Evolutionary conservation across 2,329 filamentous ascomycete genomes (phyloP).

Genomic region (Ophiosphaerella korrae): DNA sequence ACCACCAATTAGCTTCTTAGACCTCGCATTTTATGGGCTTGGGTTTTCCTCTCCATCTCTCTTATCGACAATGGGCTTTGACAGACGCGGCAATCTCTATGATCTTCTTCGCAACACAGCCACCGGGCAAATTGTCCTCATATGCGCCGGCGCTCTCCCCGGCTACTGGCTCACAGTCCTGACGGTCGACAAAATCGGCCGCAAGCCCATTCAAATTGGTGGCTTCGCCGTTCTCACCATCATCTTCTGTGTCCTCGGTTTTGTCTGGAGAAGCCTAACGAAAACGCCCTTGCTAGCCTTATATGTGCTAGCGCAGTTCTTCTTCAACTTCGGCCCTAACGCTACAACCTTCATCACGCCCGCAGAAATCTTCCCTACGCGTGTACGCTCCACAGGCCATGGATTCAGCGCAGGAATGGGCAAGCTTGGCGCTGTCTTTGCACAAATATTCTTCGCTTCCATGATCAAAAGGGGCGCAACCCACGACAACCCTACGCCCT

Average conservation of each 20-base stretch:
- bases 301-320: constrained; percentile 57
- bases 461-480: constrained; percentile 60
- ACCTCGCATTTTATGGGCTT: constrained; percentile 63
- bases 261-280: constrained; percentile 53
- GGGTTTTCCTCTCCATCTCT: constrained; percentile 78
- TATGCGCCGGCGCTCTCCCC: constrained; percentile 78
- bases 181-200: constrained; percentile 73
- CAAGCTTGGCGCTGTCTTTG: constrained; percentile 57
- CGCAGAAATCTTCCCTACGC: constrained; percentile 58
- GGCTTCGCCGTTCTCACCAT: constrained; percentile 56
- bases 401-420: constrained; percentile 56
- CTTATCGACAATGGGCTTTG: constrained; percentile 73
- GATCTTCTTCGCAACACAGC: constrained; percentile 74
- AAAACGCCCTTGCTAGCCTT: constrained; percentile 51
- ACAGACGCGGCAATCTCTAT: constrained; percentile 67
- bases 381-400: constrained; percentile 55
- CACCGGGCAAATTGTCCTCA: constrained; percentile 77
- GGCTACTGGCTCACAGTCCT: constrained; percentile 83
- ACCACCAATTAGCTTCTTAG: constrained; percentile 56
- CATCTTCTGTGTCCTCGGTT: constrained; percentile 57
- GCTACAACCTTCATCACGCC: constrained; percentile 59
- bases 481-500: constrained; percentile 60
- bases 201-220: constrained; percentile 75
- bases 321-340: constrained; percentile 61
- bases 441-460: constrained; percentile 56